Percentiles rank a stretch among this genome's conserved stretches.
Evolutionary conservation across 352 stramenopile genomes (phyloP).

Genomic region (Pythium plurisporium): DNA sequence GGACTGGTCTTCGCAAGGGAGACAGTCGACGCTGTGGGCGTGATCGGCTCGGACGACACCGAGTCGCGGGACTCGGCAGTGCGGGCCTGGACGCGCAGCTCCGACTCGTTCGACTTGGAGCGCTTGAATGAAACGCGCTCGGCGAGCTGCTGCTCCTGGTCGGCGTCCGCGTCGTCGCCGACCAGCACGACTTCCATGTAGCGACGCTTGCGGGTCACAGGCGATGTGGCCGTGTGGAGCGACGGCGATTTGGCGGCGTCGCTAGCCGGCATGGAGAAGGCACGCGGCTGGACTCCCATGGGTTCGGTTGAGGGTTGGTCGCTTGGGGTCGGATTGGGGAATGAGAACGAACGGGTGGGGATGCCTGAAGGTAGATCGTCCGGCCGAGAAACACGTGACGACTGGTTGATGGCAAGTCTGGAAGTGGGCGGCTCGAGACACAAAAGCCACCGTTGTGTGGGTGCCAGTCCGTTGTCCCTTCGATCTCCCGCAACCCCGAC

Average conservation of each 20-base stretch:
- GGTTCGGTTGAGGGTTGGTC: no score
- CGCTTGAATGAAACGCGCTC: conserved; percentile 24
- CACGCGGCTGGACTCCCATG: conserved; percentile 21
- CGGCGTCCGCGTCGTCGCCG: background rate
- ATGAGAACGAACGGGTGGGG: background rate
- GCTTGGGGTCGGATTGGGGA: background rate
- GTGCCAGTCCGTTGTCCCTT: conserved; percentile 5
- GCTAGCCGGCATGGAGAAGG: conserved; percentile 7
- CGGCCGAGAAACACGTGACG: background rate
- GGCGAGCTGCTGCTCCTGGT: conserved; percentile 6
- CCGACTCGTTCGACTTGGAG: conserved; percentile 15
- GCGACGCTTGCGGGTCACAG: conserved; percentile 19
- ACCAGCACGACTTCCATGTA: conserved; percentile 25
- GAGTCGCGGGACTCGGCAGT: background rate
- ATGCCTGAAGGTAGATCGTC: background rate
- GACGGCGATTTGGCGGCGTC: conserved; percentile 9
- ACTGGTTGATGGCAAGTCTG: conserved; percentile 14
- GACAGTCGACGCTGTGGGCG: background rate
- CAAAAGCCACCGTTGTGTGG: background rate
- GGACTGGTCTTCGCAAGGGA: conserved; percentile 4
- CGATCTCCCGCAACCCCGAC: background rate
- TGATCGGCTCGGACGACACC: conserved; percentile 3
- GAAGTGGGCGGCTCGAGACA: conserved; percentile 6
- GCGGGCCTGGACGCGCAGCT: conserved; percentile 6
- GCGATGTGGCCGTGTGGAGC: conserved; percentile 6